phyloP scores from a whole-genome alignment of 2,329 filamentous ascomycete genomes.

The Chaetomiaceae sp. region DNA sequence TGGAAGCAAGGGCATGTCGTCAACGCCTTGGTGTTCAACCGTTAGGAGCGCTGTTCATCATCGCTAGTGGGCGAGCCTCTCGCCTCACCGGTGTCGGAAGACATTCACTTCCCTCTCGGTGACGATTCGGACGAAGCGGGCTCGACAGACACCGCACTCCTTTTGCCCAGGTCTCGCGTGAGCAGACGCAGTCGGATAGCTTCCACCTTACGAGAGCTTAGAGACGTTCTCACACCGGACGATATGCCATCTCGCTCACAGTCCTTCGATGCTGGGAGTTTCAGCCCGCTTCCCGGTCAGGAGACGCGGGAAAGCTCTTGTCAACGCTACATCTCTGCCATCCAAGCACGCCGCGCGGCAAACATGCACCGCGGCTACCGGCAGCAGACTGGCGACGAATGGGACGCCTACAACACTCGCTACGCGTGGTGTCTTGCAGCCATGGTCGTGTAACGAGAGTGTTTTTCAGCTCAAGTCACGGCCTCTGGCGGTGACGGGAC shows the following conservation, averaged over 20 bases:
- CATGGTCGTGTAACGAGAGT: background rate
- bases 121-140: background rate
- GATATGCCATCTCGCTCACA: background rate
- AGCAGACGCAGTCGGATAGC: background rate
- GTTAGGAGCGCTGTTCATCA: constrained; percentile 31
- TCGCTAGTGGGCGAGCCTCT: background rate
- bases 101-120: background rate
- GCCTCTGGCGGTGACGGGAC: too few relatives aligned
- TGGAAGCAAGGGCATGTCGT: constrained; percentile 73
- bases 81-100: background rate
- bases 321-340: background rate
- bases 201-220: background rate
- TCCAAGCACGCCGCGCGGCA: background rate
- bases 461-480: too few relatives aligned
- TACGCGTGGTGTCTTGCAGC: constrained; percentile 2
- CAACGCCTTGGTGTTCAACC: constrained; percentile 66
- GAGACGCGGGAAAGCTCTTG: background rate
- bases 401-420: background rate
- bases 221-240: background rate
- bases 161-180: background rate
- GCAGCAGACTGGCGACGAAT: background rate
- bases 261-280: background rate
- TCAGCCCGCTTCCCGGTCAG: background rate
- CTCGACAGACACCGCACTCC: background rate
- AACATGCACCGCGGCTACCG: background rate